These are phyloP conservation scores for Danielia reshetovae DNA, from an alignment of 805 yeast genomes.

Conservation along the genomic window DNA sequence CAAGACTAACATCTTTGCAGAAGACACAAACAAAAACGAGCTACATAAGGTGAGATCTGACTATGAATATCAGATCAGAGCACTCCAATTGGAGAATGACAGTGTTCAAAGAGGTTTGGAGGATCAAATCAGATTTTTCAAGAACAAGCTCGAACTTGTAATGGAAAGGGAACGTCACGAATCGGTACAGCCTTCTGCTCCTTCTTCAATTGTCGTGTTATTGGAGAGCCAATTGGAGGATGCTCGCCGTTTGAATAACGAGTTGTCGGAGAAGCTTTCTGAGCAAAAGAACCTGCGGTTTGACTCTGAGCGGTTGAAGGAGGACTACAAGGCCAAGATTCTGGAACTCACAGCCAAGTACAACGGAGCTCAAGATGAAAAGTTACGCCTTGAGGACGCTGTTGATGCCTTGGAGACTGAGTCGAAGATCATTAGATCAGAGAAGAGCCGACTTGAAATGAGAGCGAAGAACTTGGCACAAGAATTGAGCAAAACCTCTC, in stretches of 20 bases:
- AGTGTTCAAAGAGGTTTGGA: conserved; percentile 32
- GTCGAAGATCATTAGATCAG: conserved; percentile 22
- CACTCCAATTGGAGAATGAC: conserved; percentile 36
- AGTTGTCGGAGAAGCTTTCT: conserved; percentile 19
- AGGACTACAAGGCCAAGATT: neutral
- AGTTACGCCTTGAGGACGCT: conserved; percentile 23
- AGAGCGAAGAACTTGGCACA: conserved; percentile 24
- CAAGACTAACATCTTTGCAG: conserved; percentile 12
- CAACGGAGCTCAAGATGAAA: conserved; percentile 13
- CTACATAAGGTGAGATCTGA: conserved; percentile 26
- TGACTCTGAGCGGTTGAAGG: neutral
- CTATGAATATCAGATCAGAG: conserved; percentile 36
- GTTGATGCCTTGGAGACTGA: conserved; percentile 28
- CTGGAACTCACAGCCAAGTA: conserved; percentile 1
- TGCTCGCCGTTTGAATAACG: conserved; percentile 23
- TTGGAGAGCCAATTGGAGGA: conserved; percentile 33
- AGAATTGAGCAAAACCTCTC: conserved; percentile 28
- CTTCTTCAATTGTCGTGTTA: conserved; percentile 16
- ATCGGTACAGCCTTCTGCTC: conserved; percentile 1
- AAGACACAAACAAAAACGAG: conserved; percentile 2
- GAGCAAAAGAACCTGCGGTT: neutral
- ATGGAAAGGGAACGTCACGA: conserved; percentile 12
- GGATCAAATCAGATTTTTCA: conserved; percentile 30
- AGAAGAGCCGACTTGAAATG: conserved; percentile 27
- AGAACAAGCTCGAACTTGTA: conserved; percentile 25